Percentiles rank a stretch among this genome's conserved stretches.
These are phyloP conservation scores for Ramalina peruviana DNA, from an alignment of 495 filamentous ascomycete species.

Conservation along the genomic window DNA sequence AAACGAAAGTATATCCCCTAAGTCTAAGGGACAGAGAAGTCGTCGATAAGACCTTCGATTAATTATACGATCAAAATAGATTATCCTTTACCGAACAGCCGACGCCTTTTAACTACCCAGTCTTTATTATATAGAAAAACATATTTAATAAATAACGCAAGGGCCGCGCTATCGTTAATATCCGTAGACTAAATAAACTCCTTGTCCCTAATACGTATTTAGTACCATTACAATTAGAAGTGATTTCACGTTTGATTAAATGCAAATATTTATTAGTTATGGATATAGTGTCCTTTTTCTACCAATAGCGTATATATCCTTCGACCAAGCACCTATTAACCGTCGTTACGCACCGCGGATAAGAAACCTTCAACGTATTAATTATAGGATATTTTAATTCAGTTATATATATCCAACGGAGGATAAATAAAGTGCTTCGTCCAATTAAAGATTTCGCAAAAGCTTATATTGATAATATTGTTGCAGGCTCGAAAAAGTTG, in stretches of 20 bases:
- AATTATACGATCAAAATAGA: slow-evolving; percentile 8
- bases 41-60: slow-evolving; percentile 11
- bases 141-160: not conserved
- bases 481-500: not conserved
- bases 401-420: not conserved
- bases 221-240: not conserved
- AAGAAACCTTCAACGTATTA: slow-evolving; percentile 2
- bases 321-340: not conserved
- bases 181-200: slow-evolving; percentile 1
- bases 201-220: not conserved
- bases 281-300: slow-evolving; percentile 1
- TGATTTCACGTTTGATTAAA: not conserved
- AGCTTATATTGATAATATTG: slow-evolving; percentile 1
- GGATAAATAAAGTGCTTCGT: not conserved
- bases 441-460: not conserved
- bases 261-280: not conserved
- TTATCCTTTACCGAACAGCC: not conserved
- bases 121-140: slow-evolving; percentile 10
- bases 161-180: not conserved
- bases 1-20: no score
- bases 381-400: no score
- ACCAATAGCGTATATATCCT: not conserved
- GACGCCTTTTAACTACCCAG: not conserved
- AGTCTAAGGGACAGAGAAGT: slow-evolving; percentile 3
- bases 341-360: not conserved